Percentiles rank a stretch among this genome's conserved stretches.
Evolutionary conservation across 352 stramenopile species (phyloP).

Genomic region (Pythium aristosporum): DNA sequence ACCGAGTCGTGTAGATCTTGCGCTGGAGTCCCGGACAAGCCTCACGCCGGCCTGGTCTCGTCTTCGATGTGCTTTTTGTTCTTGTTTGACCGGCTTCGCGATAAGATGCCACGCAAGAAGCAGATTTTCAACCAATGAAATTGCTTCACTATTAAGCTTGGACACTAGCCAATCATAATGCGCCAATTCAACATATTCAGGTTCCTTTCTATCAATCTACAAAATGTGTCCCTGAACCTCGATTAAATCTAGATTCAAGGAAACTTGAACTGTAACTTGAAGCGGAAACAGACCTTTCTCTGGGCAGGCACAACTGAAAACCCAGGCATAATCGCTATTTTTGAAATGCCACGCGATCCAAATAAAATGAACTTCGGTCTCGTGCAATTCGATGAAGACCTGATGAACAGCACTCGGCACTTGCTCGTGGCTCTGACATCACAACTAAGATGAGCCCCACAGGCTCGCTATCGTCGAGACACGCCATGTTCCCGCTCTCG

Average conservation of each 20-base stretch:
- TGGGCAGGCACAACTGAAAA: neutral
- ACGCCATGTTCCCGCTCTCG: slow-evolving; percentile 13
- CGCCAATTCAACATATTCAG: neutral
- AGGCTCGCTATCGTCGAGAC: no score
- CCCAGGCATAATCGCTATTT: neutral
- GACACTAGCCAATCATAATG: neutral
- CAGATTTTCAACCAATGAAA: slow-evolving; percentile 18
- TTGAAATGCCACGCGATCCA: neutral
- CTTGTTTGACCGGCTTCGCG: slow-evolving; percentile 4
- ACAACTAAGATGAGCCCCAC: no score
- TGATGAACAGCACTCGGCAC: no score
- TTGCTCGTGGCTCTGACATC: no score
- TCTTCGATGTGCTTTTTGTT: neutral
- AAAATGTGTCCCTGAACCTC: neutral
- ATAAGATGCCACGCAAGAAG: slow-evolving; percentile 25
- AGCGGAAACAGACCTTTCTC: slow-evolving; percentile 1
- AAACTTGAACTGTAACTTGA: no score
- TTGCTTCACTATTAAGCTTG: neutral
- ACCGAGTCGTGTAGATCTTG: neutral
- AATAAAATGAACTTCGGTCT: no score
- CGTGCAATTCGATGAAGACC: no score
- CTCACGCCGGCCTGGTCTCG: neutral
- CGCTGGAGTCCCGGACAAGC: neutral
- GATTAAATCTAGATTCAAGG: neutral
- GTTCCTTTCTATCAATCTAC: no score